Conservation (phyloP, 257 asterid genomes). For the Jacaranda mimosifolia region DNA sequence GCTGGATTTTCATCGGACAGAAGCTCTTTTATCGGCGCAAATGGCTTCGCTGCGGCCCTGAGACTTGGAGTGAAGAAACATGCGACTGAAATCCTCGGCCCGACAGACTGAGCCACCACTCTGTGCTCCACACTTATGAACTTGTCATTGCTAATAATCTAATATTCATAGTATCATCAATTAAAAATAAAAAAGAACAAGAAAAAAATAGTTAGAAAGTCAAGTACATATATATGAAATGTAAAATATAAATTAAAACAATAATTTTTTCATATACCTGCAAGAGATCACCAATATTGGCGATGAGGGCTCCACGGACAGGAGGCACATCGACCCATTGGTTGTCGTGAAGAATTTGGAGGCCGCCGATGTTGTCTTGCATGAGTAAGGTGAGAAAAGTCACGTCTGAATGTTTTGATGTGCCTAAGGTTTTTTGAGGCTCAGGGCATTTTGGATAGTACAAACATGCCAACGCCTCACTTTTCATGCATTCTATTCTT, state of each 20-base stretch:
- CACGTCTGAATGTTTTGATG: slow-evolving; percentile 46
- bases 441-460: slow-evolving; percentile 50
- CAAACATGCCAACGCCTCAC: slow-evolving; percentile 42
- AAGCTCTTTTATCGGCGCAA: slow-evolving; percentile 48
- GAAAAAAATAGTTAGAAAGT: no score
- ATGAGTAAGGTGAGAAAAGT: slow-evolving; percentile 43
- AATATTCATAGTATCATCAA: background rate
- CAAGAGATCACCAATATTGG: slow-evolving; percentile 49
- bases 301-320: slow-evolving; percentile 38
- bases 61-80: slow-evolving; percentile 46
- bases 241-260: no score
- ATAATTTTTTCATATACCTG: slow-evolving; percentile 25
- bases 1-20: slow-evolving; percentile 39
- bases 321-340: slow-evolving; percentile 53
- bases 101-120: slow-evolving; percentile 43
- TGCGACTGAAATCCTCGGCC: slow-evolving; percentile 52
- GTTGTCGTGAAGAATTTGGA: slow-evolving; percentile 43
- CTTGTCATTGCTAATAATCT: slow-evolving; percentile 51
- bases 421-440: slow-evolving; percentile 48
- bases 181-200: no score
- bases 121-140: slow-evolving; percentile 57
- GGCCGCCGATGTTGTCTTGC: slow-evolving; percentile 52
- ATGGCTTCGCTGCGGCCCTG: slow-evolving; percentile 35
- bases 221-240: no score
- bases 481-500: slow-evolving; percentile 49